Evolutionary conservation across 164 flowering plant genomes (phyloP), one percentile per base, ranked within the genome.

Genomic region (Nelumbo lutea): DNA sequence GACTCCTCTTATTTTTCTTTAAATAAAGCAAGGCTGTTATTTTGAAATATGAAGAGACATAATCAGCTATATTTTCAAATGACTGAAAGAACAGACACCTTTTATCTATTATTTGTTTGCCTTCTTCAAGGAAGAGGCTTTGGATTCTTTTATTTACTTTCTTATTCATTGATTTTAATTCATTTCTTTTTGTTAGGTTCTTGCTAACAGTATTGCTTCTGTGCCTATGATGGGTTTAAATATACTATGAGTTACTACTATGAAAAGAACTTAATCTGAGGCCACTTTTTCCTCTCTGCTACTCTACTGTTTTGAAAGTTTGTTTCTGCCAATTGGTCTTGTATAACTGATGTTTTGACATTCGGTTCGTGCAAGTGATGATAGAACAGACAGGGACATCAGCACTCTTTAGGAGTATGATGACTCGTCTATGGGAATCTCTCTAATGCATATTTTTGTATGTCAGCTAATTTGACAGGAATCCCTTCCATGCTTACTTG

Each of bases 301-400:
- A 10, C 61, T n/a, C 55, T 69, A 42, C 27, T 27, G 27, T 27
- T 27, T 27, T 27, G 27, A 27, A 27, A 27, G 27, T 27, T 27
- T 27, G 27, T 27, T 27, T 27, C 27, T 27, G 27, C 27, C 27
- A 27, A 27, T 27, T 0, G 27, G 27, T 27, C 27, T 27, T 27
- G 27, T 27, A 27, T 27, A 27, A 27, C 27, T 27, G 27, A 27
- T 27, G 27, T 27, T 27, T 27, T 27, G 27, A 27, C 27, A 27
- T 27, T 27, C 27, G 27, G 27, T 27, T 27, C 27, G 27, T 72
- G 83, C 85, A 82, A 65, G 52, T 77, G 86, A 83, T 72, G 86
- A 77, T 64, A 77, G 62, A 81, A 67, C 69, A 81, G 84, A 81
- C 83, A 79, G 84, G 87, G 87, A 83, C 84, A 83, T 81, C 87